phyloP scores from a whole-genome alignment of 495 filamentous ascomycete genomes.

The Tetracladium marchalianum region DNA sequence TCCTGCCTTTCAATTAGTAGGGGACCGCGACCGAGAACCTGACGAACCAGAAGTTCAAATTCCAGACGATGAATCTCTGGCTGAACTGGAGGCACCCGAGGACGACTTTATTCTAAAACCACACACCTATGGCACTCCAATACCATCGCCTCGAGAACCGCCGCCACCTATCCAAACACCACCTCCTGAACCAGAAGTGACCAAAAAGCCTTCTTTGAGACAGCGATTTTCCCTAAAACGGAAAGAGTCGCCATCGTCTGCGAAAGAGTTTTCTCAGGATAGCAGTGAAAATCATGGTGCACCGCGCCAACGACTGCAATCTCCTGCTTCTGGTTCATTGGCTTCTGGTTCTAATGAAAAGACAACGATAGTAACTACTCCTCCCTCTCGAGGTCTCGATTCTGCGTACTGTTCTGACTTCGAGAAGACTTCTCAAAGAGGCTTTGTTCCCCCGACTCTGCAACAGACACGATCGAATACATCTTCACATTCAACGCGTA shows the following conservation, averaged over 20 bases:
- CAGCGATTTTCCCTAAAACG: conserved; percentile 38
- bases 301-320: conserved; percentile 19
- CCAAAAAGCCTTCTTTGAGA: conserved; percentile 33
- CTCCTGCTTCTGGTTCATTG: conserved; percentile 12
- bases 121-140: conserved; percentile 39
- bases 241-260: conserved; percentile 7
- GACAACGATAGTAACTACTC: conserved; percentile 5
- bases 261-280: conserved; percentile 9
- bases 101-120: conserved; percentile 36
- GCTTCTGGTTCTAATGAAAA: conserved; percentile 2
- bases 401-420: conserved; percentile 44
- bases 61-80: not conserved
- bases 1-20: conserved; percentile 16
- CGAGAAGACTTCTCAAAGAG: conserved; percentile 24
- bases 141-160: conserved; percentile 25
- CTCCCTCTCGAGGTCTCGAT: conserved; percentile 31
- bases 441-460: not conserved
- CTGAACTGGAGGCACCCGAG: conserved; percentile 19
- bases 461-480: not conserved
- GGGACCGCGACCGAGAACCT: conserved; percentile 16
- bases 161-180: conserved; percentile 1
- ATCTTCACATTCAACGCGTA: not conserved
- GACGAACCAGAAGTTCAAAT: conserved; percentile 6
- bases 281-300: conserved; percentile 21
- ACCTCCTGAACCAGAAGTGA: conserved; percentile 10